Evolutionary conservation across 1,139 yeast genomes (phyloP).

Genomic region (Taiozyma onychis): DNA sequence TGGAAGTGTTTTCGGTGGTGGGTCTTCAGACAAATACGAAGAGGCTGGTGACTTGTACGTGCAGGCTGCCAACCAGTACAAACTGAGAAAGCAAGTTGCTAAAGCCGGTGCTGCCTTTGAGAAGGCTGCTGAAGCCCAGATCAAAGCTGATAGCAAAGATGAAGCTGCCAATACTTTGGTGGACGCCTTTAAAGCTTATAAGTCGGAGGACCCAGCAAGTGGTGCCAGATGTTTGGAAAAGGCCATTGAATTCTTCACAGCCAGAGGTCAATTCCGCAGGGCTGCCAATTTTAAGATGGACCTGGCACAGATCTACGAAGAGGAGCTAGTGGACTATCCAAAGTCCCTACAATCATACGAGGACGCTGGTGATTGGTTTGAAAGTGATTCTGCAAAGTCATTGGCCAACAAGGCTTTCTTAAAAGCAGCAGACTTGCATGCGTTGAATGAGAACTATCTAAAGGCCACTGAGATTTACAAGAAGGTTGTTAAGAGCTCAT

Average conservation of each 20-base stretch:
- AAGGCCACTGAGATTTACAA: slow-evolving; percentile 76
- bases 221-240: slow-evolving; percentile 73
- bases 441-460: slow-evolving; percentile 64
- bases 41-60: slow-evolving; percentile 89
- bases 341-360: slow-evolving; percentile 78
- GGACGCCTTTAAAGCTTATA: slow-evolving; percentile 87
- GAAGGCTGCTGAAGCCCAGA: slow-evolving; percentile 78
- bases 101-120: slow-evolving; percentile 82
- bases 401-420: slow-evolving; percentile 80
- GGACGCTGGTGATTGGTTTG: slow-evolving; percentile 94
- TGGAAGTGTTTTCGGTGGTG: slow-evolving; percentile 60
- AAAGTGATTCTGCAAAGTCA: slow-evolving; percentile 91
- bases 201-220: slow-evolving; percentile 64
- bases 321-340: slow-evolving; percentile 55
- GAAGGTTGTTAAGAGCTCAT: slow-evolving; percentile 66
- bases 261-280: slow-evolving; percentile 90
- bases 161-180: slow-evolving; percentile 89
- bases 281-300: slow-evolving; percentile 94
- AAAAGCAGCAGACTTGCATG: slow-evolving; percentile 86
- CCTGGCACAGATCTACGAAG: slow-evolving; percentile 81
- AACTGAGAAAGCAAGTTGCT: slow-evolving; percentile 61
- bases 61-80: slow-evolving; percentile 87
- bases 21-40: slow-evolving; percentile 63
- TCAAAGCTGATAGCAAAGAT: slow-evolving; percentile 71
- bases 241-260: slow-evolving; percentile 80